Conservation (phyloP, 345 rosid genomes). For the Gossypium sturtianum region DNA sequence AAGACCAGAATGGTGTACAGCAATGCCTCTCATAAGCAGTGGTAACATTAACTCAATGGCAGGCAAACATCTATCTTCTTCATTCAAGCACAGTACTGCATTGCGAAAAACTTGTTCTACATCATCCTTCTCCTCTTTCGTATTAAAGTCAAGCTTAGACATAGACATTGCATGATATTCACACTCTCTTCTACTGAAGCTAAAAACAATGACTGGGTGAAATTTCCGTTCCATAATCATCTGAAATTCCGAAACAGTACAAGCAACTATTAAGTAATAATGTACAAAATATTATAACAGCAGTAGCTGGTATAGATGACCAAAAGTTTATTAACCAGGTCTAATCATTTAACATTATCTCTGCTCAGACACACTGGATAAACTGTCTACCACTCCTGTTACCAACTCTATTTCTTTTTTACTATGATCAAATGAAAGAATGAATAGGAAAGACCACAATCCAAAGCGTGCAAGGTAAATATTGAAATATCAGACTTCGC, state of each 20-base stretch:
- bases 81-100: conserved; percentile 84
- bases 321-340: not conserved
- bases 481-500: not conserved
- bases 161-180: conserved; percentile 97
- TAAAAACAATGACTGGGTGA: conserved; percentile 95
- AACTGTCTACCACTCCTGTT: not conserved
- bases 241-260: conserved; percentile 35
- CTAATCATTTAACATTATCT: not conserved
- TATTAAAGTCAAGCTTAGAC: conserved; percentile 96
- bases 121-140: conserved; percentile 67
- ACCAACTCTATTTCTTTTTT: not conserved
- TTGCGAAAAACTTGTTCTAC: conserved; percentile 78
- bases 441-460: not conserved
- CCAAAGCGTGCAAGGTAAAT: not conserved
- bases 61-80: conserved; percentile 90
- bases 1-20: conserved; percentile 98
- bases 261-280: not conserved
- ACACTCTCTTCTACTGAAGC: conserved; percentile 98
- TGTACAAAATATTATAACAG: not conserved
- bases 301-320: not conserved
- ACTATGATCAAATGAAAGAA: not conserved
- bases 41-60: conserved; percentile 98
- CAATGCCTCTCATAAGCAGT: conserved; percentile 91
- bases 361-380: not conserved
- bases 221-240: conserved; percentile 95